Base-by-base conservation (phyloP, 2,329 filamentous ascomycete species). In the Pseudopyricularia cyperi region DNA sequence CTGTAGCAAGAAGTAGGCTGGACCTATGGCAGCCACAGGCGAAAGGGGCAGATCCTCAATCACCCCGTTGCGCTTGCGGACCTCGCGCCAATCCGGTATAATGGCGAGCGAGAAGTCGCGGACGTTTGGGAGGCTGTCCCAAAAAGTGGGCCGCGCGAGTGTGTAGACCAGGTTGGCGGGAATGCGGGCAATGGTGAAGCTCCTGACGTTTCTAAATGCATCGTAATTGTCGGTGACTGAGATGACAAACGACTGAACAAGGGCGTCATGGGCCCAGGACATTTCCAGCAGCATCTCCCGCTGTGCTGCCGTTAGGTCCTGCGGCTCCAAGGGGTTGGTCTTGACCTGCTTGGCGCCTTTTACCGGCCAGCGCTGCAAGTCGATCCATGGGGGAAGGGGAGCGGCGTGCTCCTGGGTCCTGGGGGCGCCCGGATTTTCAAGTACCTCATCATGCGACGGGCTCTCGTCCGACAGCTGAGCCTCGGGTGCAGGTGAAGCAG, bases 221-320 rank as follows among this genome's bases (percentile, higher is more conserved):
- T 60, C 57, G 4, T 68, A 67, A 54, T 83, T 83, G 58, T 85
- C 80, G 24, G 81, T 76, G 44, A 86, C 64, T 1, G 80, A 76
- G 48, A 85, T 74, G 56, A 81, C 75, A 57, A 83, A 87, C 1
- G 82, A 83, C 48, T 82, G 77, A 47, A 87, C 70, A 61, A 87
- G 82, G 17, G 82, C 82, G 51, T 77, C 71, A 56, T 87, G 82
- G 7, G 82, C 82, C 79, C 82, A 85, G 51, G 81, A 76, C 3
- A 80, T 77, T 61, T 87, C 82, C 35, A 83, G 66, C 2, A 87
- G 65, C 77, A 84, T 82, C 62, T 85, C 81, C 51, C 75, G 79
- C 61, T 87, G 84, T n/a, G 77, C 71, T 6, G 28, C 44, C 9
- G 62, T 68, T 33, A 67, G 62, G 50, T 17, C 15, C n/a, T 19